Conservation (phyloP, 2,329 filamentous ascomycete species). For the Aspergillus aculeatus region DNA sequence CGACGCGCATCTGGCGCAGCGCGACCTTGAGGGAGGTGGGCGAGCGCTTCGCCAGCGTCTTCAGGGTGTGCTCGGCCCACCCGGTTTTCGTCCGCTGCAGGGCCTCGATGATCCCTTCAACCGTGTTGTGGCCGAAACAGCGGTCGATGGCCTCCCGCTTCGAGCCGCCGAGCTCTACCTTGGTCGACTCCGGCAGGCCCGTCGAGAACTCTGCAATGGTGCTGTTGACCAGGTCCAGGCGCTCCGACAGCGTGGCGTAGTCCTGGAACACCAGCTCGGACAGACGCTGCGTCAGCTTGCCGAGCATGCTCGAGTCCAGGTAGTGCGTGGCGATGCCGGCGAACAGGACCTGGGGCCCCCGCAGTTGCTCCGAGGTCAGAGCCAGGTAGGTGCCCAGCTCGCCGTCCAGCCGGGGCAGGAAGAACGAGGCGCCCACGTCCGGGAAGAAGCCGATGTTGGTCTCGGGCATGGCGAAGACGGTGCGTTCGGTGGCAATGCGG, state of each 20-base stretch:
- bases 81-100: slow-evolving; percentile 60
- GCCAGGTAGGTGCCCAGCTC: slow-evolving; percentile 87
- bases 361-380: slow-evolving; percentile 80
- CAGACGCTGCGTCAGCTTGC: slow-evolving; percentile 76
- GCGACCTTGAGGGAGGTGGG: slow-evolving; percentile 85
- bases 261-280: slow-evolving; percentile 88
- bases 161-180: too few relatives aligned
- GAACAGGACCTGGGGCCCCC: slow-evolving; percentile 83
- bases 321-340: slow-evolving; percentile 94
- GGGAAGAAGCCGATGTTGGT: slow-evolving; percentile 99
- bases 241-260: slow-evolving; percentile 60
- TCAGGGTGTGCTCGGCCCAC: slow-evolving; percentile 78
- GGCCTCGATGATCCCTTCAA: slow-evolving; percentile 69
- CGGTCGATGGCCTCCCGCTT: slow-evolving; percentile 80
- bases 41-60: slow-evolving; percentile 73
- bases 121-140: slow-evolving; percentile 67
- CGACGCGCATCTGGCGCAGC: slow-evolving; percentile 76
- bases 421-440: slow-evolving; percentile 95
- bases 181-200: slow-evolving; percentile 61
- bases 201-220: slow-evolving; percentile 92
- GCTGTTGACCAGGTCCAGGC: slow-evolving; percentile 71
- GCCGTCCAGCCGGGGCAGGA: slow-evolving; percentile 86
- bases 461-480: slow-evolving; percentile 96
- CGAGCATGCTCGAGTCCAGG: slow-evolving; percentile 83
- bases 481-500: slow-evolving; percentile 92